These are phyloP conservation scores for Cladophialophora carrionii DNA, from an alignment of 2,329 filamentous ascomycete genomes.

Conservation along the genomic window DNA sequence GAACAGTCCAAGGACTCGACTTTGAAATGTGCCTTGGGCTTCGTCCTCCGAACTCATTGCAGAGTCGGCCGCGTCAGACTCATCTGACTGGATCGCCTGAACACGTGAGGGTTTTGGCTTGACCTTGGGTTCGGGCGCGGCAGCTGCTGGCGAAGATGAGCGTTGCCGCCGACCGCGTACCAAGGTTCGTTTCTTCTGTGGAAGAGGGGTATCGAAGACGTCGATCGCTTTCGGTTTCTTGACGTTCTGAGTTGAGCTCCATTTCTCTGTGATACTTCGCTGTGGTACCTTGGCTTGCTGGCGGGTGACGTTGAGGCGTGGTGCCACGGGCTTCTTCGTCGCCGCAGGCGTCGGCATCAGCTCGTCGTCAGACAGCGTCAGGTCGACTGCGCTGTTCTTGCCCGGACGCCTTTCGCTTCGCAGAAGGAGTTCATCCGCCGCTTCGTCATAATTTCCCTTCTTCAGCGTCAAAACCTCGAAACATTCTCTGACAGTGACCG, in stretches of 20 bases:
- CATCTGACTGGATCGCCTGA: conserved; percentile 46
- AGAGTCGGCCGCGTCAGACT: conserved; percentile 48
- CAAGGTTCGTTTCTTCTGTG: conserved; percentile 47
- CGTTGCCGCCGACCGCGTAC: conserved; percentile 54
- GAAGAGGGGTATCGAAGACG: conserved; percentile 37
- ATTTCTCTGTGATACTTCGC: conserved; percentile 63
- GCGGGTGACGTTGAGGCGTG: conserved; percentile 13
- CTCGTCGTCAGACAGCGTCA: conserved; percentile 50
- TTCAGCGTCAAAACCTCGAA: conserved; percentile 56
- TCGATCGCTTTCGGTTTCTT: conserved; percentile 34
- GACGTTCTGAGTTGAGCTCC: conserved; percentile 53
- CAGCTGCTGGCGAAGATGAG: conserved; percentile 36
- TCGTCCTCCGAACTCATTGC: conserved; percentile 49
- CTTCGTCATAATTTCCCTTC: conserved; percentile 60
- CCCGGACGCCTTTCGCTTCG: conserved; percentile 42
- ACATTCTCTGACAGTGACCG: conserved; percentile 52
- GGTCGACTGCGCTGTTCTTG: conserved; percentile 38
- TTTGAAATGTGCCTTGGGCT: conserved; percentile 47
- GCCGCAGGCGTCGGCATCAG: conserved; percentile 43
- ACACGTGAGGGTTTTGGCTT: conserved; percentile 18
- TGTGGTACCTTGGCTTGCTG: conserved; percentile 59
- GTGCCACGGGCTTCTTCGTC: conserved; percentile 44
- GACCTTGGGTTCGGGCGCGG: conserved; percentile 39
- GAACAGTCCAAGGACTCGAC: conserved; percentile 74
- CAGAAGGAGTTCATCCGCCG: conserved; percentile 54